These are phyloP conservation scores for Trichoderma lentiforme DNA, from an alignment of 2,329 filamentous ascomycete species.

Conservation along the genomic window DNA sequence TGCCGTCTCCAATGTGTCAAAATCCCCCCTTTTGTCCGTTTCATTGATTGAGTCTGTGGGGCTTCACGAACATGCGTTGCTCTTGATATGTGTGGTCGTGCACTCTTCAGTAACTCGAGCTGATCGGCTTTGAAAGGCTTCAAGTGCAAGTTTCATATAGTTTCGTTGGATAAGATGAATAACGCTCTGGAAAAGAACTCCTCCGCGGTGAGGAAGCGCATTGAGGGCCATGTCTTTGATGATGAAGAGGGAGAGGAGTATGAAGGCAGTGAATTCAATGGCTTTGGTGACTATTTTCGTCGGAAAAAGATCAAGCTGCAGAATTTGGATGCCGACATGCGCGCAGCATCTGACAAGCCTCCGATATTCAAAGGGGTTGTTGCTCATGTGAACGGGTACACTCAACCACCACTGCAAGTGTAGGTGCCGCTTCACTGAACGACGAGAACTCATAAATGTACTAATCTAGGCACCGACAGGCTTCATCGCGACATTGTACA, in stretches of 20 bases:
- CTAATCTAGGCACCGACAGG: slow-evolving; percentile 30
- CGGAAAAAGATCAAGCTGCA: slow-evolving; percentile 97
- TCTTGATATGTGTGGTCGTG: slow-evolving; percentile 12
- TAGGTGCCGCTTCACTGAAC: slow-evolving; percentile 28
- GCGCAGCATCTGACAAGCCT: slow-evolving; percentile 67
- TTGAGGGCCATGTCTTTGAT: slow-evolving; percentile 67
- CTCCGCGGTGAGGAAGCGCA: slow-evolving; percentile 58
- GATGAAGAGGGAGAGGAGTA: slow-evolving; percentile 91
- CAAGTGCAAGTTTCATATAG: slow-evolving; percentile 18
- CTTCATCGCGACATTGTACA: slow-evolving; percentile 84
- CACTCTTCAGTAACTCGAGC: neutral
- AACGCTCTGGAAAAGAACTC: slow-evolving; percentile 62
- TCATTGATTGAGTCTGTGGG: slow-evolving; percentile 4
- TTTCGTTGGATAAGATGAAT: slow-evolving; percentile 45
- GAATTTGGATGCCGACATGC: slow-evolving; percentile 82
- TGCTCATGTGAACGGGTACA: slow-evolving; percentile 92
- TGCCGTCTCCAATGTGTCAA: neutral
- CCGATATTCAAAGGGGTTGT: slow-evolving; percentile 89
- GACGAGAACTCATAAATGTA: neutral
- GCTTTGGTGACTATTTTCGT: slow-evolving; percentile 87
- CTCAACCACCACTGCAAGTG: slow-evolving; percentile 86
- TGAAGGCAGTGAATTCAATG: slow-evolving; percentile 78
- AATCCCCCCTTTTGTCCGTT: neutral
- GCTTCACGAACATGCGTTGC: slow-evolving; percentile 10
- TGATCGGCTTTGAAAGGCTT: neutral